Conservation (phyloP, 352 stramenopile species). For the Phytophthora tentaculata region DNA sequence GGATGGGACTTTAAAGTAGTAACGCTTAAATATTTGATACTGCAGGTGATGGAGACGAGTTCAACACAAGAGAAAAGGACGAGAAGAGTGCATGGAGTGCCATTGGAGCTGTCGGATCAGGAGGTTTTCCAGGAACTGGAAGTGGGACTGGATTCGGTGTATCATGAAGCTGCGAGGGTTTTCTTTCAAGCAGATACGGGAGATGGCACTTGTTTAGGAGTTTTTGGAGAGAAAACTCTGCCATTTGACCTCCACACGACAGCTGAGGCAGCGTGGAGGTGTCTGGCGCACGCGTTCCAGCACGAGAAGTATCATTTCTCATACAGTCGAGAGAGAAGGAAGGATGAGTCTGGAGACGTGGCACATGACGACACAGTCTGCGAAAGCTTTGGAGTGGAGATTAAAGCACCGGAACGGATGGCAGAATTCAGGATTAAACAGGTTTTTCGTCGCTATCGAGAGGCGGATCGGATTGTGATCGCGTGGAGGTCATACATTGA, state of each 20-base stretch:
- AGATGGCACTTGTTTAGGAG: slow-evolving; percentile 27
- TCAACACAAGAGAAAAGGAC: slow-evolving; percentile 32
- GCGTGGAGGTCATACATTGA: slow-evolving; percentile 69
- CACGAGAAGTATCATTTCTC: slow-evolving; percentile 47
- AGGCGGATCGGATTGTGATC: slow-evolving; percentile 65
- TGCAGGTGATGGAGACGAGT: slow-evolving; percentile 40
- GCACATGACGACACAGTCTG: slow-evolving; percentile 55
- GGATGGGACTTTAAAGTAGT: background rate
- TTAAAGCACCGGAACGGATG: slow-evolving; percentile 49
- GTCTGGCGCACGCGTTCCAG: slow-evolving; percentile 44
- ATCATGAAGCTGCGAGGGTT: slow-evolving; percentile 42
- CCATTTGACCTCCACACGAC: slow-evolving; percentile 49
- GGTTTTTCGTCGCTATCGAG: slow-evolving; percentile 66
- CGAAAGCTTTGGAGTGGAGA: slow-evolving; percentile 66
- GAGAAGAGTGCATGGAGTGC: slow-evolving; percentile 32
- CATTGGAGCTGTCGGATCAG: slow-evolving; percentile 32
- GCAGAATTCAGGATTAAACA: slow-evolving; percentile 70
- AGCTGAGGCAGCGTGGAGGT: slow-evolving; percentile 45
- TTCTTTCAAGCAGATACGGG: slow-evolving; percentile 37
- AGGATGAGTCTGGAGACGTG: slow-evolving; percentile 8
- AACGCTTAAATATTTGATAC: slow-evolving; percentile 5
- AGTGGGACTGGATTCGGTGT: slow-evolving; percentile 41
- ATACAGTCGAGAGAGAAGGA: slow-evolving; percentile 28
- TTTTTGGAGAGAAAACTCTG: slow-evolving; percentile 54
- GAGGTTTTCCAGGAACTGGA: slow-evolving; percentile 45